Evolutionary conservation across 805 yeast genomes (phyloP).

Genomic region (Nakazawaea wyomingensis): DNA sequence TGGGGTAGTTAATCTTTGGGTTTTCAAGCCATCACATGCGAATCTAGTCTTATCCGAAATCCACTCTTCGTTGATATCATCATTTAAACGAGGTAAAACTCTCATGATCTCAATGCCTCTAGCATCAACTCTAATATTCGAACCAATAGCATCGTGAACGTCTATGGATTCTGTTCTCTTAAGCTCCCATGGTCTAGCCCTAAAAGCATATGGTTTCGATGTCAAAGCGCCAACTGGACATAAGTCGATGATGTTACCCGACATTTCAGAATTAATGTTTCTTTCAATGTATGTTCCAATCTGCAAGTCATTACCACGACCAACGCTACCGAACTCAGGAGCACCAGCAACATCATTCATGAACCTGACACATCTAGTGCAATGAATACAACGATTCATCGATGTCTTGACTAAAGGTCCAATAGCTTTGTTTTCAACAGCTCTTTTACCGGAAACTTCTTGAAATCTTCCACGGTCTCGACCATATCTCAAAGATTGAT

Average conservation of each 20-base stretch:
- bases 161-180: slow-evolving; percentile 85
- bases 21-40: slow-evolving; percentile 80
- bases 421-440: slow-evolving; percentile 84
- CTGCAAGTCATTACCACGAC: slow-evolving; percentile 90
- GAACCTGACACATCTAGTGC: slow-evolving; percentile 87
- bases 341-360: slow-evolving; percentile 91
- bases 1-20: slow-evolving; percentile 81
- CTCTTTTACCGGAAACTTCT: slow-evolving; percentile 81
- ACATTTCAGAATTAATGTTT: slow-evolving; percentile 77
- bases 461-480: slow-evolving; percentile 80
- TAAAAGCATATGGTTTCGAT: slow-evolving; percentile 86
- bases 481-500: slow-evolving; percentile 79
- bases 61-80: slow-evolving; percentile 89
- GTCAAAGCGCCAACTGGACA: slow-evolving; percentile 94
- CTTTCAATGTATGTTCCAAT: slow-evolving; percentile 86
- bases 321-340: slow-evolving; percentile 83
- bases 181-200: slow-evolving; percentile 90
- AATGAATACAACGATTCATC: slow-evolving; percentile 90
- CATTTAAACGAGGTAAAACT: slow-evolving; percentile 79
- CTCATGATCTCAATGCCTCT: slow-evolving; percentile 87
- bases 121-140: slow-evolving; percentile 78
- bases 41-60: slow-evolving; percentile 82
- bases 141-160: slow-evolving; percentile 78
- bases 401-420: slow-evolving; percentile 88
- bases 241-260: slow-evolving; percentile 81